phyloP scores from a whole-genome alignment of 2,329 filamentous ascomycete genomes.

The Fusarium sterilihyphosum region DNA sequence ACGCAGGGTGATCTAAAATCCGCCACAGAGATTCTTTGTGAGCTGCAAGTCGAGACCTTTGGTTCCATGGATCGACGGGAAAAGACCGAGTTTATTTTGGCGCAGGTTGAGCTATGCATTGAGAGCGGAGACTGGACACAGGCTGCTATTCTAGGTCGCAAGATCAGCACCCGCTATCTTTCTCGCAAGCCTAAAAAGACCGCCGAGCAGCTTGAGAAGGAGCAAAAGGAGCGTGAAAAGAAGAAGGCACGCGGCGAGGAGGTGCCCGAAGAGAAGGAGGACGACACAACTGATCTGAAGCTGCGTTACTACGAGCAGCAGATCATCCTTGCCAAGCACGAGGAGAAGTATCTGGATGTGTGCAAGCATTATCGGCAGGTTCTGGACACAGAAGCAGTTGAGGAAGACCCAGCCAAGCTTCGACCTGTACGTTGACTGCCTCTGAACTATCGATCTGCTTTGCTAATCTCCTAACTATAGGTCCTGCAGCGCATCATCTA shows the following conservation, averaged over 20 bases:
- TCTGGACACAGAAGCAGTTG: constrained; percentile 93
- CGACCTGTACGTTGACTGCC: constrained; percentile 72
- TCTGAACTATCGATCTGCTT: not conserved
- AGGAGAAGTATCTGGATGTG: constrained; percentile 95
- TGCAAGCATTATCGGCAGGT: constrained; percentile 99
- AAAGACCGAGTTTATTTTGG: constrained; percentile 98
- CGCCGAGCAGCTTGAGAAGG: constrained; percentile 87
- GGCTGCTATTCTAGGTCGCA: constrained; percentile 90
- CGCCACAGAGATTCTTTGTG: constrained; percentile 92
- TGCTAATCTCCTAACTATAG: constrained; percentile 55
- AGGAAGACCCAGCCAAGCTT: constrained; percentile 87
- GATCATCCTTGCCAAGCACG: constrained; percentile 93
- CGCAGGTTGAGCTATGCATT: constrained; percentile 94
- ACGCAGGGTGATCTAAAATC: constrained; percentile 90
- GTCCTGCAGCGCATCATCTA: constrained; percentile 95
- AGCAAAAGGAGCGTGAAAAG: constrained; percentile 87
- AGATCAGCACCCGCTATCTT: constrained; percentile 96
- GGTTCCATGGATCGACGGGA: constrained; percentile 97
- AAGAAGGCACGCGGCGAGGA: constrained; percentile 83
- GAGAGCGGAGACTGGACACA: constrained; percentile 97
- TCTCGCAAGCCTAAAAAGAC: constrained; percentile 91
- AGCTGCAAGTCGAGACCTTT: constrained; percentile 98
- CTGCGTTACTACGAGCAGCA: constrained; percentile 97
- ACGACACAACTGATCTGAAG: constrained; percentile 97
- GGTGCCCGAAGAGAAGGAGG: constrained; percentile 78